Conservation (phyloP, 202 grass and related monocot genomes). For the Dendrocalamus latiflorus region DNA sequence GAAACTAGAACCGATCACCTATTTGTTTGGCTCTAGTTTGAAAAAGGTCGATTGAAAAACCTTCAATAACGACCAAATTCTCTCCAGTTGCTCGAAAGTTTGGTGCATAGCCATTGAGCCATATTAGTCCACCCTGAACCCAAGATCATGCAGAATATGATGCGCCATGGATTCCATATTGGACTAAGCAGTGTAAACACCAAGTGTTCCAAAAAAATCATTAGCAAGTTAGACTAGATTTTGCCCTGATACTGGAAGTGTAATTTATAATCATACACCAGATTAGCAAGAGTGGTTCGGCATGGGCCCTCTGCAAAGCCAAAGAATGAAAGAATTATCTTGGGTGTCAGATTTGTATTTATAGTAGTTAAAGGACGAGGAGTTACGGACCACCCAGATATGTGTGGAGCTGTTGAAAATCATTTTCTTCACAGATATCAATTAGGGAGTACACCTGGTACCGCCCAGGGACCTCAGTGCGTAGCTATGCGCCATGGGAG, state of each 20-base stretch:
- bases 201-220: neutral
- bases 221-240: slow-evolving; percentile 45
- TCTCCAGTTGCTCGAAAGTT: neutral
- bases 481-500: no score
- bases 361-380: neutral
- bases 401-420: slow-evolving; percentile 94
- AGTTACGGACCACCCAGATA: slow-evolving; percentile 71
- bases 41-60: slow-evolving; percentile 14
- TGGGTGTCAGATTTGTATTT: slow-evolving; percentile 16
- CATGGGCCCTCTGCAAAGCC: slow-evolving; percentile 66
- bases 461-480: no score
- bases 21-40: neutral
- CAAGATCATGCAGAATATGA: slow-evolving; percentile 3
- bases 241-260: slow-evolving; percentile 93
- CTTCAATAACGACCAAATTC: neutral
- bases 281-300: slow-evolving; percentile 62
- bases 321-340: slow-evolving; percentile 11
- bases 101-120: neutral
- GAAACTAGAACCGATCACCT: neutral
- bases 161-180: neutral
- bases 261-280: slow-evolving; percentile 73
- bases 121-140: neutral
- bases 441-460: slow-evolving; percentile 64
- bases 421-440: slow-evolving; percentile 78
- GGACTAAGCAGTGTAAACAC: neutral